These are phyloP conservation scores for Aspergillus ustus DNA, from an alignment of 2,329 filamentous ascomycete genomes.

Conservation along the genomic window DNA sequence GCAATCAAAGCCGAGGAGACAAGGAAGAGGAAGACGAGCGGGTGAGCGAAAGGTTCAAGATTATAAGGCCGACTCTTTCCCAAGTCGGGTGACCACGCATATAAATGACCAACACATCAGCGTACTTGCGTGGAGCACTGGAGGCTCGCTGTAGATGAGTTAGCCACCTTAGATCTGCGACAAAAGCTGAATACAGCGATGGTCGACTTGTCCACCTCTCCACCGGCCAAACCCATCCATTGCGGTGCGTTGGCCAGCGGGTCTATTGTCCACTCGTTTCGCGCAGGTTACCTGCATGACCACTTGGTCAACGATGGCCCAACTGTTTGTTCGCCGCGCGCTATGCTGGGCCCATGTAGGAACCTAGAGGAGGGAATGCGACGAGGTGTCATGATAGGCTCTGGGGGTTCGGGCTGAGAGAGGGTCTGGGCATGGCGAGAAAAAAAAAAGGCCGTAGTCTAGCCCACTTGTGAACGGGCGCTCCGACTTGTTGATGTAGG, in stretches of 20 bases:
- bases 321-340: slow-evolving; percentile 19
- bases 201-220: slow-evolving; percentile 19
- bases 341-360: slow-evolving; percentile 25
- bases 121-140: slow-evolving; percentile 24
- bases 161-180: slow-evolving; percentile 24
- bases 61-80: slow-evolving; percentile 12
- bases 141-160: slow-evolving; percentile 19
- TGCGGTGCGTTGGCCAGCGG: slow-evolving; percentile 28
- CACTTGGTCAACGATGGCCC: slow-evolving; percentile 27
- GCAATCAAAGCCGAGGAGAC: slow-evolving; percentile 1
- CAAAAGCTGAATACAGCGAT: slow-evolving; percentile 24
- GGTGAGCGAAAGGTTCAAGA: slow-evolving; percentile 8
- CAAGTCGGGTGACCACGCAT: slow-evolving; percentile 28
- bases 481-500: slow-evolving; percentile 11
- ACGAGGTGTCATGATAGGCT: slow-evolving; percentile 19
- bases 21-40: slow-evolving; percentile 6
- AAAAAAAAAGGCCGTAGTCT: slow-evolving; percentile 12
- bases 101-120: slow-evolving; percentile 31
- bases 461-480: slow-evolving; percentile 6
- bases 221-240: slow-evolving; percentile 13
- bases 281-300: slow-evolving; percentile 29
- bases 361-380: slow-evolving; percentile 20
- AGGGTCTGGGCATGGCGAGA: slow-evolving; percentile 16
- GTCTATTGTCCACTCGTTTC: slow-evolving; percentile 31
- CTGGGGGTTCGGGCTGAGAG: slow-evolving; percentile 11